phyloP scores from a whole-genome alignment of 352 stramenopile genomes.

The Phytophthora macrochlamydospora region DNA sequence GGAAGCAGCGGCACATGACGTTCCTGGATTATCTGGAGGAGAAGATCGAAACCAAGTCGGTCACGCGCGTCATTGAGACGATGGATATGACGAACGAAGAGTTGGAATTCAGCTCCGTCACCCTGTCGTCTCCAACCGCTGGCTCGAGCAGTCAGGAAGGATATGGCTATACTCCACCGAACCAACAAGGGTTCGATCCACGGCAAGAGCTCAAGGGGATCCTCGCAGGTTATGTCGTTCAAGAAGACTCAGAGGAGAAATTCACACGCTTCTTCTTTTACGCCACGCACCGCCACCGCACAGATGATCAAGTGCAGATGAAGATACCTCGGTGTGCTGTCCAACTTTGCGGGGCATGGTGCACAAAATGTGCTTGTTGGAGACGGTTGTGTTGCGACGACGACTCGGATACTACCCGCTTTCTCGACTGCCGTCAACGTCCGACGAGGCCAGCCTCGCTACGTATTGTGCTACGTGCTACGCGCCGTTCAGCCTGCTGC shows the following conservation, averaged over 20 bases:
- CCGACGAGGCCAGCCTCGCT: conserved; percentile 25
- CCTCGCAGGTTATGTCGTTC: conserved; percentile 60
- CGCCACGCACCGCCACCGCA: conserved; percentile 31
- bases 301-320: conserved; percentile 6
- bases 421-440: conserved; percentile 26
- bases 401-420: conserved; percentile 60
- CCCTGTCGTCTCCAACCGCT: conserved; percentile 25
- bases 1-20: conserved; percentile 60
- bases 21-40: conserved; percentile 67
- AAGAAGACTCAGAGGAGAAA: conserved; percentile 61
- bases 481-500: conserved; percentile 49
- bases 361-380: conserved; percentile 41
- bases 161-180: conserved; percentile 15
- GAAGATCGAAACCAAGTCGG: conserved; percentile 52
- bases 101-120: conserved; percentile 30
- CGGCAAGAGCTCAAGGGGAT: conserved; percentile 43
- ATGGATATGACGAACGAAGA: conserved; percentile 45
- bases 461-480: conserved; percentile 53
- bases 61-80: conserved; percentile 69
- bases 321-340: conserved; percentile 41
- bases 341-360: conserved; percentile 57
- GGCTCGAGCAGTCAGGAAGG: conserved; percentile 25
- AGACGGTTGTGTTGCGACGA: conserved; percentile 51
- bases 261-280: conserved; percentile 76
- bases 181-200: conserved; percentile 18